Percentiles rank a stretch among this genome's conserved stretches.
These are phyloP conservation scores for Isoetes engelmannii DNA, from an alignment of 83 land plant genomes.

Conservation along the genomic window DNA sequence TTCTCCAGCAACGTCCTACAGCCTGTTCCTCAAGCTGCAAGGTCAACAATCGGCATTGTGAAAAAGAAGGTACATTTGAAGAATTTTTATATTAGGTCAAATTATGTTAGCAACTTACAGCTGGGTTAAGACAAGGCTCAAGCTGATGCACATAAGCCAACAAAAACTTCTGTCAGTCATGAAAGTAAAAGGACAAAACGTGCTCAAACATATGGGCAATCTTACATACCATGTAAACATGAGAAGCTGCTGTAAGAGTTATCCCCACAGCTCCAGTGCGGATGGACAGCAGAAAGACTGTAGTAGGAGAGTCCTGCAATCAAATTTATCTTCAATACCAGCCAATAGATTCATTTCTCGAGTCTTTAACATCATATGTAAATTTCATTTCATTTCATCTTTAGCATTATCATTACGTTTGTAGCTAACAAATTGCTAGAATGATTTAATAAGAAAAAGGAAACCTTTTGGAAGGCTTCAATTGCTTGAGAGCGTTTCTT, in stretches of 20 bases:
- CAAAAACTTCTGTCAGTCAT: background rate
- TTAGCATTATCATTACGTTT: no score
- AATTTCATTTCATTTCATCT: no score
- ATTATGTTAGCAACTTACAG: constrained; percentile 21
- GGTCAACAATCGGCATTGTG: background rate
- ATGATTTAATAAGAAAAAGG: background rate
- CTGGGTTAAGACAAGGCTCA: constrained; percentile 44
- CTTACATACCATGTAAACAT: constrained; percentile 40
- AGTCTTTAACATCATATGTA: no score
- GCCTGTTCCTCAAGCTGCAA: constrained; percentile 48
- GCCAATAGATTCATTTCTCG: no score
- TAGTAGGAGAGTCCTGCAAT: constrained; percentile 44
- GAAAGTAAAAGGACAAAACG: background rate
- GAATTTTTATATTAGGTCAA: background rate
- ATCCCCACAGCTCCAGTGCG: constrained; percentile 49
- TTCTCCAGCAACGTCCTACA: constrained; percentile 49
- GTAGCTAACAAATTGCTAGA: no score
- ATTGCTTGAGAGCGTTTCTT: constrained; percentile 46
- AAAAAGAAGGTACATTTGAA: background rate
- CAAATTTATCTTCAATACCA: no score
- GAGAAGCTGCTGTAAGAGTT: constrained; percentile 45
- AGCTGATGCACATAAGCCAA: constrained; percentile 18
- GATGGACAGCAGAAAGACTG: constrained; percentile 40
- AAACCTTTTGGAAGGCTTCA: constrained; percentile 43
- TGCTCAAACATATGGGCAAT: background rate